phyloP scores from a whole-genome alignment of 805 yeast genomes.

The Cyberlindnera maclurae region DNA sequence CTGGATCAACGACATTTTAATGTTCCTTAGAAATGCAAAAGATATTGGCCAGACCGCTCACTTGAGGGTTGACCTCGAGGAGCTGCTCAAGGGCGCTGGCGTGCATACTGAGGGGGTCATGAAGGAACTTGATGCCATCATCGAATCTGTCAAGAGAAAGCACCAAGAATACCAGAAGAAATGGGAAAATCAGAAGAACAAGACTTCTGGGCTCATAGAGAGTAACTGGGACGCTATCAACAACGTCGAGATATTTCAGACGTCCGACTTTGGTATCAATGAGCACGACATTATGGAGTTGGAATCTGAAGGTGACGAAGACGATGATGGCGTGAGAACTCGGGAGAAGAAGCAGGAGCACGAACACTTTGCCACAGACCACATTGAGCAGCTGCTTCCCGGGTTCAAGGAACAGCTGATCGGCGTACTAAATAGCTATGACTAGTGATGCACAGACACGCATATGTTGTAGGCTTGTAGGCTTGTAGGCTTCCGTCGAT shows the following conservation, averaged over 20 bases:
- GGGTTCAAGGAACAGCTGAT: slow-evolving; percentile 1
- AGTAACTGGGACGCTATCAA: slow-evolving; percentile 39
- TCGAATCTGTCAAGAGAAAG: slow-evolving; percentile 29
- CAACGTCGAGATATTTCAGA: slow-evolving; percentile 33
- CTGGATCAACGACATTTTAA: slow-evolving; percentile 68
- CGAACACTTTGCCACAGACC: neutral
- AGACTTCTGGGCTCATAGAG: slow-evolving; percentile 22
- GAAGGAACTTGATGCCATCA: slow-evolving; percentile 33
- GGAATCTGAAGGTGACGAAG: slow-evolving; percentile 18
- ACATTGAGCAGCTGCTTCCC: slow-evolving; percentile 1
- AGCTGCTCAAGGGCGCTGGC: slow-evolving; percentile 23
- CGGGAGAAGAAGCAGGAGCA: neutral
- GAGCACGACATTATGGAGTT: slow-evolving; percentile 42
- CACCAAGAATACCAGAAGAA: slow-evolving; percentile 26
- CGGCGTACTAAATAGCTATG: neutral
- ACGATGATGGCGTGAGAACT: neutral
- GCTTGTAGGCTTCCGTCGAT: too few relatives aligned
- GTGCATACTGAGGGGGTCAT: slow-evolving; percentile 25
- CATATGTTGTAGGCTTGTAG: too few relatives aligned
- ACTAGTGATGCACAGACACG: too few relatives aligned
- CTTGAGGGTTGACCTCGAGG: slow-evolving; percentile 39
- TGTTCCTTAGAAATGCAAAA: slow-evolving; percentile 57
- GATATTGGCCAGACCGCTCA: slow-evolving; percentile 23
- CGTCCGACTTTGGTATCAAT: slow-evolving; percentile 40
- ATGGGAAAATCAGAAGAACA: slow-evolving; percentile 14